Conservation (phyloP, 2,329 filamentous ascomycete genomes). For the Colletotrichum sp. region DNA sequence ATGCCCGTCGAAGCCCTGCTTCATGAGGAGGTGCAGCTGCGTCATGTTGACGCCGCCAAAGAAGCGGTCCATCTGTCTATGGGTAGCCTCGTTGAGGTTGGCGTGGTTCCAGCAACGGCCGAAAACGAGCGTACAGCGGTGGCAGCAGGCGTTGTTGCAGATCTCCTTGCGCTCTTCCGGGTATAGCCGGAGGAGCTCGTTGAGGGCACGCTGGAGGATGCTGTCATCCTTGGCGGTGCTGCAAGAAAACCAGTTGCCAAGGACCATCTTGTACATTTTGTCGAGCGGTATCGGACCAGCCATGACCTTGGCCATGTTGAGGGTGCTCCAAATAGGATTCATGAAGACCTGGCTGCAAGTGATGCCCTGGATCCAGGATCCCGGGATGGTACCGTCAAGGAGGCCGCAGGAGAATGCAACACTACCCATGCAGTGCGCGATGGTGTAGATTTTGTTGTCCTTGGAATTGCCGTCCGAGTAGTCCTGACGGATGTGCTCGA, state of each 20-base stretch:
- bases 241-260: conserved; percentile 62
- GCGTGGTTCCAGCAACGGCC: conserved; percentile 69
- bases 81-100: conserved; percentile 71
- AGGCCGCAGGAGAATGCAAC: conserved; percentile 64
- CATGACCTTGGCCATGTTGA: conserved; percentile 62
- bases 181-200: conserved; percentile 63
- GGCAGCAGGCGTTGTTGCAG: conserved; percentile 67
- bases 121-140: conserved; percentile 64
- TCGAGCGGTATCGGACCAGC: conserved; percentile 55
- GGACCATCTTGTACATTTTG: conserved; percentile 49
- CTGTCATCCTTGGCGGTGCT: conserved; percentile 50
- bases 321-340: conserved; percentile 61
- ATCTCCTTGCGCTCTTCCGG: conserved; percentile 60
- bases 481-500: conserved; percentile 54
- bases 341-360: conserved; percentile 68
- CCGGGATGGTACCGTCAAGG: conserved; percentile 64
- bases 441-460: conserved; percentile 55
- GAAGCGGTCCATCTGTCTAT: conserved; percentile 64
- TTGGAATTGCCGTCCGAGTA: conserved; percentile 31
- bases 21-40: conserved; percentile 60
- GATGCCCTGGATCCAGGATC: conserved; percentile 62
- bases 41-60: conserved; percentile 69
- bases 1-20: conserved; percentile 54
- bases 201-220: conserved; percentile 54
- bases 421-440: conserved; percentile 69